A percentile compares a stretch with the other conserved stretches of the same genome.
These are phyloP conservation scores for Starmerella roubikii DNA, from an alignment of 805 yeast species.

Conservation along the genomic window DNA sequence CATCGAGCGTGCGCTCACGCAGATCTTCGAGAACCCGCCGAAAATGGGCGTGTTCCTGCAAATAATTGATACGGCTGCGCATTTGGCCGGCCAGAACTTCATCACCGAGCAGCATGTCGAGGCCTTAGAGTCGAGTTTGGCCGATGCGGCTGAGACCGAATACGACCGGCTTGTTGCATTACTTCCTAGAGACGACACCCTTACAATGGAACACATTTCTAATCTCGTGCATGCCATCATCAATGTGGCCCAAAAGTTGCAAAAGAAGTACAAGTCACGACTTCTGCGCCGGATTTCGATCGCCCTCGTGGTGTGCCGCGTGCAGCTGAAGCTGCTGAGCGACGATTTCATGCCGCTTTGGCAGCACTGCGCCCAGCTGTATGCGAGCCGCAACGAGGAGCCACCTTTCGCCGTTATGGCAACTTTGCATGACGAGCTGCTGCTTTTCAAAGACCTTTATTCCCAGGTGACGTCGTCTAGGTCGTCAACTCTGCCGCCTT, in stretches of 20 bases:
- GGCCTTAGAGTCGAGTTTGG: conserved; percentile 27
- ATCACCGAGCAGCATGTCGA: conserved; percentile 36
- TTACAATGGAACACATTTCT: conserved; percentile 42
- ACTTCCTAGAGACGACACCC: conserved; percentile 46
- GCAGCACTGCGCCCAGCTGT: conserved; percentile 20
- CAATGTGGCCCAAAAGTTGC: conserved; percentile 36
- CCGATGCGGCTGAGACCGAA: conserved; percentile 32
- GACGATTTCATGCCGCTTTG: conserved; percentile 27
- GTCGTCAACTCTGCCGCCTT: conserved; percentile 19
- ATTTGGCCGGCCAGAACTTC: not conserved
- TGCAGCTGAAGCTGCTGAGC: conserved; percentile 24
- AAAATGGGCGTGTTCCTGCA: conserved; percentile 41
- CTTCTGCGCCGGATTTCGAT: conserved; percentile 46
- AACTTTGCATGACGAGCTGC: conserved; percentile 40
- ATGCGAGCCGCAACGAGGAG: conserved; percentile 16
- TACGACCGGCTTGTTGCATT: conserved; percentile 33
- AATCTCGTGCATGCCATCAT: conserved; percentile 44
- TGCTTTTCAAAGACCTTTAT: conserved; percentile 40
- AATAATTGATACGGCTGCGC: conserved; percentile 35
- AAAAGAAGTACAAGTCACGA: conserved; percentile 47
- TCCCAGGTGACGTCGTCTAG: conserved; percentile 33
- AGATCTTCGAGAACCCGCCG: conserved; percentile 31
- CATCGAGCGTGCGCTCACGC: not conserved
- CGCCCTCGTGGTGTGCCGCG: conserved; percentile 27
- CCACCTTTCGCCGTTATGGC: conserved; percentile 42